Evolutionary conservation across 352 stramenopile genomes (phyloP), one percentile per base, ranked within the genome.

Genomic region (Blastocystis sp.): DNA sequence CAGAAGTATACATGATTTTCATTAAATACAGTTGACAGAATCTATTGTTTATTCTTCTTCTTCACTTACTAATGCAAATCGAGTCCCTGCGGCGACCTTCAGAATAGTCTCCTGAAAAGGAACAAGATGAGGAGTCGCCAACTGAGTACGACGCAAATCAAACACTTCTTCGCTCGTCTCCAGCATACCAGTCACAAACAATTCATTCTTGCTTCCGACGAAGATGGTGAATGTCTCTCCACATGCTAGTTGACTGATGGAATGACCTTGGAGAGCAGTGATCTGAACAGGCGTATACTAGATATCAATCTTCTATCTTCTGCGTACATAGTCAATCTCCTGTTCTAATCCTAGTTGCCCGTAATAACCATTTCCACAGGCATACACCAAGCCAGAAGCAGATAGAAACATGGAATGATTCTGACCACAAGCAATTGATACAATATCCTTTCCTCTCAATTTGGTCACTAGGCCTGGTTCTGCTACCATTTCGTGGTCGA

Each of bases 321-420:
- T 1, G 13, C 17, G 3, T 64, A 81, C 70, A 35, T 81, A 81
- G 33, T 91, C 90, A 0, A 82, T 78, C 4, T 62, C 66, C 2
- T 90, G 90, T 6, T 93, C 89, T 22, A 94, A 75, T 0, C 92
- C 93, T 6, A 95, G 91, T 66, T 95, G 93, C 0, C 93, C 93
- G 3, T 93, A 87, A 90, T 93, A 94, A 73, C 94, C 93, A 78
- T 93, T 93, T 0, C 93, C 93, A 56, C 92, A 95, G 6, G 90
- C 90, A 17, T 92, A 91, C 0, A 95, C 40, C 0, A 88, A 22
- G 1, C 93, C 93, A 22, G 80, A 82, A 35, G 76, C 73, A 0
- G 91, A 92, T 11, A 95, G 87, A 6, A 92, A 90, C 27, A 95
- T 44, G 0, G 92, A 93, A 82, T 95, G 93, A 22, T 92, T 90